Evolutionary conservation across 2,329 filamentous ascomycete species (phyloP).

Genomic region (Diplodia seriata): DNA sequence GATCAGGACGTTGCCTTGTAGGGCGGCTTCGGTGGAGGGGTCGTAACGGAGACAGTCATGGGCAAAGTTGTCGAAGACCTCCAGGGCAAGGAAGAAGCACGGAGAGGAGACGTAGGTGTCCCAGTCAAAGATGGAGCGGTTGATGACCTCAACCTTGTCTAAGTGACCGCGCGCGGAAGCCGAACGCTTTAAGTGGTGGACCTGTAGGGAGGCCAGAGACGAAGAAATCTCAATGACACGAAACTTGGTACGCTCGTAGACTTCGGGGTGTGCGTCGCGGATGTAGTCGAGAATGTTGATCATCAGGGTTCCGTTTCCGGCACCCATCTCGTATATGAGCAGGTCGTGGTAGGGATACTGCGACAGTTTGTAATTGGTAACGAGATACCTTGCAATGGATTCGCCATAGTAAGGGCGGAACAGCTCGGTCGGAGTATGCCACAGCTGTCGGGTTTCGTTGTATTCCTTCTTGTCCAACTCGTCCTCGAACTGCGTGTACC

Average conservation of each 20-base stretch:
- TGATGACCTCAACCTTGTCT: conserved; percentile 91
- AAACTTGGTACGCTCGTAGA: conserved; percentile 92
- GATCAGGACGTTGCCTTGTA: conserved; percentile 89
- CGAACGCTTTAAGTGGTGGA: conserved; percentile 69
- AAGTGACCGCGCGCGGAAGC: conserved; percentile 76
- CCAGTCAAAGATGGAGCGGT: conserved; percentile 96
- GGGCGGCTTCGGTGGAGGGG: conserved; percentile 75
- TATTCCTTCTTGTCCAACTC: conserved; percentile 74
- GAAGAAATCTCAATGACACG: conserved; percentile 95
- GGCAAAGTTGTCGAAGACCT: conserved; percentile 98
- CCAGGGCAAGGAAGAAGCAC: conserved; percentile 96
- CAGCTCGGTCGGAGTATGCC: conserved; percentile 97
- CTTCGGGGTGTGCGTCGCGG: conserved; percentile 83
- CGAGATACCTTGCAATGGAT: conserved; percentile 92
- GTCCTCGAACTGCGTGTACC: conserved; percentile 92
- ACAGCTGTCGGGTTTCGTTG: conserved; percentile 84
- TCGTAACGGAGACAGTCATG: conserved; percentile 96
- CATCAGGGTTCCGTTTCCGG: conserved; percentile 97
- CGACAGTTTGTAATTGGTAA: conserved; percentile 94
- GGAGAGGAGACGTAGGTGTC: conserved; percentile 83
- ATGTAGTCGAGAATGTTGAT: conserved; percentile 97
- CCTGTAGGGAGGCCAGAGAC: conserved; percentile 79
- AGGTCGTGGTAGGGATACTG: conserved; percentile 96
- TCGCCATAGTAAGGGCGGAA: conserved; percentile 97
- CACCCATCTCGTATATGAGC: conserved; percentile 98